Conservation (phyloP, 140 eudicot species). For the Erigeron philadelphicus region DNA sequence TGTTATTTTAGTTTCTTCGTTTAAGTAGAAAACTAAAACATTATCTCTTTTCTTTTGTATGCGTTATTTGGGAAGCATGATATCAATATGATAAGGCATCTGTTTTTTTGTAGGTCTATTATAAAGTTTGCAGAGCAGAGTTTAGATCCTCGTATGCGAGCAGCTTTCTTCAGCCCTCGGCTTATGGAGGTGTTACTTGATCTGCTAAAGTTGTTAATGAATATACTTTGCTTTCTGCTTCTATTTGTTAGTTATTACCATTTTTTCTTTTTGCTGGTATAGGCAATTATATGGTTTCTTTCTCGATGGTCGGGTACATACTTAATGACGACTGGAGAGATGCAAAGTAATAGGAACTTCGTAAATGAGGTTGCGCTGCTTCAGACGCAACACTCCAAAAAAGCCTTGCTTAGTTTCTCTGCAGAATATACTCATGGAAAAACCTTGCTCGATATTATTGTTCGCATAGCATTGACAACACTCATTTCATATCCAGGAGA, state of each 20-base stretch:
- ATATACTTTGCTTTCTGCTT: background rate
- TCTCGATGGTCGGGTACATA: slow-evolving; percentile 87
- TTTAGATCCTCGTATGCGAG: slow-evolving; percentile 76
- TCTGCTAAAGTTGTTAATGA: background rate
- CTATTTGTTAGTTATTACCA: slow-evolving; percentile 1
- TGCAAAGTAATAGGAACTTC: slow-evolving; percentile 29
- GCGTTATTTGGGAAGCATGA: background rate
- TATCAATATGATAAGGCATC: slow-evolving; percentile 3
- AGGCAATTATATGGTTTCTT: slow-evolving; percentile 94
- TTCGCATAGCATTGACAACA: slow-evolving; percentile 58
- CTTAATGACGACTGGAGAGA: slow-evolving; percentile 52
- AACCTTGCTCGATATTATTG: slow-evolving; percentile 54
- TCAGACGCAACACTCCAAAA: slow-evolving; percentile 36
- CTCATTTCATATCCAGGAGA: slow-evolving; percentile 80
- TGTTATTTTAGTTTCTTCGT: background rate
- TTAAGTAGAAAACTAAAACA: background rate
- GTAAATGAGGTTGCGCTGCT: slow-evolving; percentile 31
- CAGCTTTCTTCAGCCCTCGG: slow-evolving; percentile 86
- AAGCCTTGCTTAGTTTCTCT: slow-evolving; percentile 46
- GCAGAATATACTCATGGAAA: slow-evolving; percentile 78
- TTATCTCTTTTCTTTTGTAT: background rate
- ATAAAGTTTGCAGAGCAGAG: slow-evolving; percentile 81
- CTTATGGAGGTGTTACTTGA: slow-evolving; percentile 76
- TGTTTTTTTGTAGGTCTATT: slow-evolving; percentile 50
- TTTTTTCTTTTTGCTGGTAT: slow-evolving; percentile 16